Evolutionary conservation across 2,329 filamentous ascomycete genomes (phyloP).

Genomic region (Ophiognomonia clavigignenti-juglandacearum): DNA sequence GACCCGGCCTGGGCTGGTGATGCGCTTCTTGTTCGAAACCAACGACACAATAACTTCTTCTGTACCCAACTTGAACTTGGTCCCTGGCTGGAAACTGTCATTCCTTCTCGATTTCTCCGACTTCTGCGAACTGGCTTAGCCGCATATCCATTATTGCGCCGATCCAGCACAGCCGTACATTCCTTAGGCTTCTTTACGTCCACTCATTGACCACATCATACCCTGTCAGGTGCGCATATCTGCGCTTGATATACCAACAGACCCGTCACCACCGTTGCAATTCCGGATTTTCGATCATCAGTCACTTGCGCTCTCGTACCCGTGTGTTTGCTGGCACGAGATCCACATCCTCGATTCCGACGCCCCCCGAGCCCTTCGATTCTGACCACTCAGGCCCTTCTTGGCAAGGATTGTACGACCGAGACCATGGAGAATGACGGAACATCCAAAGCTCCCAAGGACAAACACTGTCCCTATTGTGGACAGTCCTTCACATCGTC

Average conservation of each 20-base stretch:
- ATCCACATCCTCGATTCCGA: not conserved
- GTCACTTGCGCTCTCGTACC: not conserved
- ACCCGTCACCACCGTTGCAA: not conserved
- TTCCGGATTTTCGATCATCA: not conserved
- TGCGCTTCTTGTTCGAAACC: not conserved
- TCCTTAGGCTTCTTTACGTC: not conserved
- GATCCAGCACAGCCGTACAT: not conserved
- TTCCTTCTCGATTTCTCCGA: slow-evolving; percentile 1
- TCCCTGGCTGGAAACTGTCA: not conserved
- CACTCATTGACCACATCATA: not conserved
- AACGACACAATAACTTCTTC: not conserved
- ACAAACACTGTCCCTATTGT: slow-evolving; percentile 86
- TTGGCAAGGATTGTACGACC: not conserved
- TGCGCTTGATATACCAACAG: not conserved
- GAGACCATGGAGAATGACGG: slow-evolving; percentile 29
- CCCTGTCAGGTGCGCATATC: not conserved
- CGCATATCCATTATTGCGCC: not conserved
- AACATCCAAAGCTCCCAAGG: slow-evolving; percentile 60
- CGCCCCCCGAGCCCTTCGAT: not conserved
- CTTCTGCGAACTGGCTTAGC: not conserved
- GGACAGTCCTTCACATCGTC: slow-evolving; percentile 88
- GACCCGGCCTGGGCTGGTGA: slow-evolving; percentile 7
- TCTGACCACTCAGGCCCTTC: not conserved
- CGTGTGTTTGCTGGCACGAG: slow-evolving; percentile 1
- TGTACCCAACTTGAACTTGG: not conserved